Conservation (phyloP, 2,329 filamentous ascomycete genomes). For the Lachnellula cervina region DNA sequence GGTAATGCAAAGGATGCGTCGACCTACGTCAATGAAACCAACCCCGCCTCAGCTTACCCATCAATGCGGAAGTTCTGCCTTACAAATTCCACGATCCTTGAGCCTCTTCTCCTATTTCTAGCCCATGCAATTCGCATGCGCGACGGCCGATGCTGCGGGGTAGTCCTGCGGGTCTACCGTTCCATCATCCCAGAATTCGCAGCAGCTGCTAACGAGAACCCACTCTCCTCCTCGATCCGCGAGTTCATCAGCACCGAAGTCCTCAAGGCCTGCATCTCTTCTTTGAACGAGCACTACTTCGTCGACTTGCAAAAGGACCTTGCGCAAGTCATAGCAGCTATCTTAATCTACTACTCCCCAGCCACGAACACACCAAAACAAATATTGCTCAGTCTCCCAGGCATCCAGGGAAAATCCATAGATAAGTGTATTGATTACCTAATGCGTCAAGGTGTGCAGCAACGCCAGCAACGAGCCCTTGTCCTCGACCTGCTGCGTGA, state of each 20-base stretch:
- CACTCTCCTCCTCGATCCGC: constrained; percentile 59
- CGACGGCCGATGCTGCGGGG: constrained; percentile 81
- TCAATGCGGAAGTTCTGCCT: constrained; percentile 80
- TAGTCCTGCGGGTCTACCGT: constrained; percentile 81
- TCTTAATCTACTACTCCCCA: constrained; percentile 70
- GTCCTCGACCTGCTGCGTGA: constrained; percentile 82
- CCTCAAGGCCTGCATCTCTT: constrained; percentile 82
- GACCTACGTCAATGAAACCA: constrained; percentile 19
- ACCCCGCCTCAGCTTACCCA: constrained; percentile 33
- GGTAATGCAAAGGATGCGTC: constrained; percentile 26
- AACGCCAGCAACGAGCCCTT: constrained; percentile 73
- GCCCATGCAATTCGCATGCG: constrained; percentile 85
- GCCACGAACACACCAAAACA: constrained; percentile 65
- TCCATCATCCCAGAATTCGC: constrained; percentile 76
- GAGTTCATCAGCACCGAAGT: constrained; percentile 89
- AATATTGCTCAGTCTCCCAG: constrained; percentile 75
- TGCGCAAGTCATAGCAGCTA: constrained; percentile 78
- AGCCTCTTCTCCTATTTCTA: constrained; percentile 86
- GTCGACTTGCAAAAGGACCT: constrained; percentile 94
- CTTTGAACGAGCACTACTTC: constrained; percentile 92
- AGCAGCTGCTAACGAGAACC: constrained; percentile 38
- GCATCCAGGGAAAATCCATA: constrained; percentile 65
- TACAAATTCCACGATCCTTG: constrained; percentile 70
- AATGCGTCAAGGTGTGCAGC: constrained; percentile 51
- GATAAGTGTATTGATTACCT: constrained; percentile 59